phyloP scores from a whole-genome alignment of 331 rosid species.

The Acacia pycnantha region DNA sequence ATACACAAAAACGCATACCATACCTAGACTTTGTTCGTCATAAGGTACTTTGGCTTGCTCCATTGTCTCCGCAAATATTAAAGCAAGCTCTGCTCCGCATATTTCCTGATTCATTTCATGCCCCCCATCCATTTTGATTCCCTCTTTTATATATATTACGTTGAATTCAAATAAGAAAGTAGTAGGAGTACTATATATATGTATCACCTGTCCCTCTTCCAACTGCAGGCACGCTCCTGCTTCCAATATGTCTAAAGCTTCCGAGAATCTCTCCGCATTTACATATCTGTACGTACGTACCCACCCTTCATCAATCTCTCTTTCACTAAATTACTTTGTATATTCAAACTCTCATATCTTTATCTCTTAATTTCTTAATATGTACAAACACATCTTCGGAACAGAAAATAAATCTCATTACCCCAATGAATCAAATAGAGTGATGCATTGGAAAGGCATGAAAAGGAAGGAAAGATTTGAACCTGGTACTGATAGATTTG shows the following conservation, averaged over 20 bases:
- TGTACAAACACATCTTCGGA: not conserved
- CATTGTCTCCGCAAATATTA: slow-evolving; percentile 78
- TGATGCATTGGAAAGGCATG: too few relatives aligned
- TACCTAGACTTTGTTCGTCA: slow-evolving; percentile 65
- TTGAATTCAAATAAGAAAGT: not conserved
- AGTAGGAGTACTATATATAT: not conserved
- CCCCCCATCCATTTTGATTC: not conserved
- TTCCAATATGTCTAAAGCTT: slow-evolving; percentile 78
- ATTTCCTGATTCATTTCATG: slow-evolving; percentile 57
- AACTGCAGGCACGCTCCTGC: slow-evolving; percentile 90
- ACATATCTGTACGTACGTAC: slow-evolving; percentile 55
- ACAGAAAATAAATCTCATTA: not conserved
- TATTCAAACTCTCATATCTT: too few relatives aligned
- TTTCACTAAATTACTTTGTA: too few relatives aligned
- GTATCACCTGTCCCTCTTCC: slow-evolving; percentile 67
- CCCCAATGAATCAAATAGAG: too few relatives aligned
- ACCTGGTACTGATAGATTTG: slow-evolving; percentile 67
- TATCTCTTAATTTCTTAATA: too few relatives aligned
- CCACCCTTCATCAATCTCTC: slow-evolving; percentile 26
- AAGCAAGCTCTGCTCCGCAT: slow-evolving; percentile 95
- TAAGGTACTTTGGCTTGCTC: slow-evolving; percentile 72
- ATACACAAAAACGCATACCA: slow-evolving; percentile 17
- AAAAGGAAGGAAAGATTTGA: not conserved
- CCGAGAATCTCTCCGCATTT: slow-evolving; percentile 66
- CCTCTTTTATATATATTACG: not conserved